Evolutionary conservation across 805 yeast species (phyloP).

Genomic region (Candida insectalens): DNA sequence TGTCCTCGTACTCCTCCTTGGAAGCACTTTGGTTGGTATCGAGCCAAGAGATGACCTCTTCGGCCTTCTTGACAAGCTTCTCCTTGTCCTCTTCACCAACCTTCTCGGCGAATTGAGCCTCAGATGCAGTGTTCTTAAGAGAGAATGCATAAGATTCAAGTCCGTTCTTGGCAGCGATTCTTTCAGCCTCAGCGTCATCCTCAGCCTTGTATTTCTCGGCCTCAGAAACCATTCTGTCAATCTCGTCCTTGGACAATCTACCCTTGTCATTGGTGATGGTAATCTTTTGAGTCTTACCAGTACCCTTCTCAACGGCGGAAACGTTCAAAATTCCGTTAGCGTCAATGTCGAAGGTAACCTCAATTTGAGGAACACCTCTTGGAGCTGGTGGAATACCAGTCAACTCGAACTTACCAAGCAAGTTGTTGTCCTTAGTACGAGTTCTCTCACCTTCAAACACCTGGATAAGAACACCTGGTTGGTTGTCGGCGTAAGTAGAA

Average conservation of each 20-base stretch:
- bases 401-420: conserved; percentile 94
- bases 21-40: conserved; percentile 90
- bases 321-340: conserved; percentile 97
- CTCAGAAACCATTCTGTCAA: conserved; percentile 95
- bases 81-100: conserved; percentile 37
- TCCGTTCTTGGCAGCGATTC: conserved; percentile 98
- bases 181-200: conserved; percentile 95
- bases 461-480: conserved; percentile 97
- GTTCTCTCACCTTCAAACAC: conserved; percentile 98
- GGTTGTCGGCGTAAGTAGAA: conserved; percentile 96
- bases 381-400: conserved; percentile 98
- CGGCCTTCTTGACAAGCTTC: conserved; percentile 65
- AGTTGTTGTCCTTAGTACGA: conserved; percentile 89
- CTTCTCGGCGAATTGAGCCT: conserved; percentile 64
- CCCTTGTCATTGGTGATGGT: conserved; percentile 99
- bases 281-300: conserved; percentile 94
- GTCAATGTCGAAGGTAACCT: conserved; percentile 94
- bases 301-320: conserved; percentile 95
- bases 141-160: conserved; percentile 96
- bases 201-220: conserved; percentile 97
- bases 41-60: conserved; percentile 77
- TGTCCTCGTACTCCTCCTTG: conserved; percentile 84
- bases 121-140: conserved; percentile 90
- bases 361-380: conserved; percentile 97
- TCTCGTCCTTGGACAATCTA: conserved; percentile 94